Base-by-base conservation (phyloP, 768 basidiomycete species). In the Pholiota molesta region DNA sequence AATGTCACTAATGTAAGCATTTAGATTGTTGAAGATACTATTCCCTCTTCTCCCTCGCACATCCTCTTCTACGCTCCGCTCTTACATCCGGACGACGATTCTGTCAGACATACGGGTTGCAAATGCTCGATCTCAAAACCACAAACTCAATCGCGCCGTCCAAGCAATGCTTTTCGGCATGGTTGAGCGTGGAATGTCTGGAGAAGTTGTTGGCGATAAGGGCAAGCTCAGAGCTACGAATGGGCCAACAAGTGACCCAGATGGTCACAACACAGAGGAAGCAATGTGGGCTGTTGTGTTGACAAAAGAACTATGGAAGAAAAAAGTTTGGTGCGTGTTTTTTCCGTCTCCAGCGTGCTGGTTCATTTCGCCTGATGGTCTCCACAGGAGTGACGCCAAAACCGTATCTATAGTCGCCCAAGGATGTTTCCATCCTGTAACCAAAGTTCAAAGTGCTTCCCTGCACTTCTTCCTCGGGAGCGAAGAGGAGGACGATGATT, bases 271-370 rank as follows among this genome's bases (percentile, higher is more conserved):
- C 53, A 86, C 88, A 1, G 92, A 94, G 33, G 97, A 98, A 68
- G 95, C 96, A 2, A 92, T 97, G 88, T 99, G 97, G 96, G 97
- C 97, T 4, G 88, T 99, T 54, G 89, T 96, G 45, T 76, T 99
- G 57, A 92, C 94, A 17, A 92, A 92, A 73, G 95, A 99, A 68
- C 80, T 99, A 14, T 99, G 97, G 97, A 85, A 85, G 71, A 98
- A 96, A 76, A 86, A 88, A 42, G 84, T 95, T 28, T 99, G 97
- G 95, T 89, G 60, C 19, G 80, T 74, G 29, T 16, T 33, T 6
- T 31, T 31, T 31, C 31, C 35, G 42, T 37, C 11, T 51, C 47
- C 7, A 58, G n/a, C 33, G 28, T 23, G n/a, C 28, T 13, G 21
- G 40, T 28, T 17, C 56, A 49, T 1, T 13, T 21, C 5, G 37